Conservation (phyloP, 2,329 filamentous ascomycete species). For the Ophiobolus disseminans region DNA sequence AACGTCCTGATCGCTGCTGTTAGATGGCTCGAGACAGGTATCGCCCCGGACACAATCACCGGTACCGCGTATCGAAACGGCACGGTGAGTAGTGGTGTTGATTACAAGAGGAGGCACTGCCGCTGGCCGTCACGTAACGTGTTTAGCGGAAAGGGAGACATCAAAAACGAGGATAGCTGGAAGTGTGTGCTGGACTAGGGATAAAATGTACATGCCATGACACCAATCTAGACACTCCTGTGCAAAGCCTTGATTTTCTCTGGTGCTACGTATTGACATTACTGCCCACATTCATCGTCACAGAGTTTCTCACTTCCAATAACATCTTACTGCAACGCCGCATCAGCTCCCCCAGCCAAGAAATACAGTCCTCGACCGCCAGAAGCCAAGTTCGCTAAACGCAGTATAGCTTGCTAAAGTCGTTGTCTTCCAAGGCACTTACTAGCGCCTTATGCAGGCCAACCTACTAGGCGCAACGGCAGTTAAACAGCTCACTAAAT, state of each 20-base stretch:
- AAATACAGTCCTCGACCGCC: not conserved
- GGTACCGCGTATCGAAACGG: constrained; percentile 27
- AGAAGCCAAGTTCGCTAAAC: not conserved
- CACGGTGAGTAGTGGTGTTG: constrained; percentile 21
- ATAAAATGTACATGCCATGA: too few relatives aligned
- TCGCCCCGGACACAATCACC: constrained; percentile 46
- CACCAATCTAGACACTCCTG: too few relatives aligned
- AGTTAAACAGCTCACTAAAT: too few relatives aligned
- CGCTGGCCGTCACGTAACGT: constrained; percentile 33
- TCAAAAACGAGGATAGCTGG: constrained; percentile 14
- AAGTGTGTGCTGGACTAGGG: too few relatives aligned
- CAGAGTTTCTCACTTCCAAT: not conserved
- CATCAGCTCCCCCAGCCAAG: not conserved
- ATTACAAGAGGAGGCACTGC: constrained; percentile 34
- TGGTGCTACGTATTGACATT: too few relatives aligned
- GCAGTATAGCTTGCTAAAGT: not conserved
- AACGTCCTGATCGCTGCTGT: constrained; percentile 53
- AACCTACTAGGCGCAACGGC: too few relatives aligned
- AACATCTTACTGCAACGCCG: not conserved
- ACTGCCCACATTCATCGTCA: too few relatives aligned
- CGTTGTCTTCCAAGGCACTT: too few relatives aligned
- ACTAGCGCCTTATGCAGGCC: too few relatives aligned
- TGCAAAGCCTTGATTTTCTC: too few relatives aligned
- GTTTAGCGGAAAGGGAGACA: constrained; percentile 29
- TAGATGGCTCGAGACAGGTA: constrained; percentile 50